Evolutionary conservation across 352 stramenopile genomes (phyloP).

Genomic region (Globisporangium takayamanum): DNA sequence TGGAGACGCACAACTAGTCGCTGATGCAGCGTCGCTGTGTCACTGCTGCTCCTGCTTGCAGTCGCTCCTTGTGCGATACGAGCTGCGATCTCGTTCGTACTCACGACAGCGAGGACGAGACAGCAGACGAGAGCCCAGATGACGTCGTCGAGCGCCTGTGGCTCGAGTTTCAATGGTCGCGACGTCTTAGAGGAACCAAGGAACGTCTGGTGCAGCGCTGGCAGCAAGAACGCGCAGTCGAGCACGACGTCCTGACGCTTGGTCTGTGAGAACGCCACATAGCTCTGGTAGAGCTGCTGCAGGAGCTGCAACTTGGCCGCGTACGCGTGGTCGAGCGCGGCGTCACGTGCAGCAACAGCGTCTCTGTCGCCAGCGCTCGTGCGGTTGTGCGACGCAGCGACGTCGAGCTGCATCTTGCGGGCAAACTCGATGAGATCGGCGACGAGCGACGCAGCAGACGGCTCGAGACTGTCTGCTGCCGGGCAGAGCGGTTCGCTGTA

Average conservation of each 20-base stretch:
- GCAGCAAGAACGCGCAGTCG: conserved; percentile 45
- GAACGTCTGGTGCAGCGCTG: conserved; percentile 12
- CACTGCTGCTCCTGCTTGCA: neutral
- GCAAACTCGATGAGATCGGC: conserved; percentile 37
- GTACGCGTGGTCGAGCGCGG: conserved; percentile 22
- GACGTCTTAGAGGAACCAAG: conserved; percentile 7
- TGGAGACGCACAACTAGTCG: conserved; percentile 24
- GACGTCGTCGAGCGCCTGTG: conserved; percentile 18
- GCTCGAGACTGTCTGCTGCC: too few relatives aligned
- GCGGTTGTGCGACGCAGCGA: neutral
- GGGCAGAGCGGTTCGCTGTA: too few relatives aligned
- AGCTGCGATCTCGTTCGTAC: conserved; percentile 14
- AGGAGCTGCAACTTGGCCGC: conserved; percentile 40
- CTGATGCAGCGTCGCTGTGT: conserved; percentile 4
- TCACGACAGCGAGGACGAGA: conserved; percentile 34
- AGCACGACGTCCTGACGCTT: conserved; percentile 28
- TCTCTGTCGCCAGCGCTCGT: neutral
- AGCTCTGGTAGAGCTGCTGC: conserved; percentile 40
- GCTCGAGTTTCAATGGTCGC: conserved; percentile 4
- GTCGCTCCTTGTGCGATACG: neutral
- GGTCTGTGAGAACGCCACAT: conserved; percentile 27
- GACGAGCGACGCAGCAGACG: conserved; percentile 12
- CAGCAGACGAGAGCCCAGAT: conserved; percentile 53
- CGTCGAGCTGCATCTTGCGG: conserved; percentile 31
- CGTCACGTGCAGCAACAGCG: neutral